A percentile compares a stretch with the other conserved stretches of the same genome.
Evolutionary conservation across 306 rosid species (phyloP).

Genomic region (Prinsepia uniflora): DNA sequence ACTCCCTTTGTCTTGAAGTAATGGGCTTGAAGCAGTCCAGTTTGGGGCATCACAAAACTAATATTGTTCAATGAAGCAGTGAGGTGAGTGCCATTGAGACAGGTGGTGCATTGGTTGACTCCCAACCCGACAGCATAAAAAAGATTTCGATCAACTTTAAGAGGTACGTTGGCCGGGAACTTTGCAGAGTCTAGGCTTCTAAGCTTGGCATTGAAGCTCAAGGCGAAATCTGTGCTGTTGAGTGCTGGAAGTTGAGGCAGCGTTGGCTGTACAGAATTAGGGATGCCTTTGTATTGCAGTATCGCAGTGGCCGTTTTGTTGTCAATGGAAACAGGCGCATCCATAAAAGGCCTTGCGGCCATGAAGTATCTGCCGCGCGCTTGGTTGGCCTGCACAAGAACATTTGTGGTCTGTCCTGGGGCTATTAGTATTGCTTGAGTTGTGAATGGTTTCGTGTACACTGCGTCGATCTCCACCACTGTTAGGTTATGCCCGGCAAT

Average conservation of each 20-base stretch:
- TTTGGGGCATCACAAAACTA: slow-evolving; percentile 30
- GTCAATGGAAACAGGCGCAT: slow-evolving; percentile 30
- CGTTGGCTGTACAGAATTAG: slow-evolving; percentile 19
- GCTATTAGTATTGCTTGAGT: slow-evolving; percentile 30
- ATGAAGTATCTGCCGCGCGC: slow-evolving; percentile 25
- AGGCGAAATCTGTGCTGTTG: slow-evolving; percentile 27
- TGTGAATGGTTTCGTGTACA: slow-evolving; percentile 34
- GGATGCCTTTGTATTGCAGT: slow-evolving; percentile 32
- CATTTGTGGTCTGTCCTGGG: slow-evolving; percentile 40
- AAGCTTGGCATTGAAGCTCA: slow-evolving; percentile 13
- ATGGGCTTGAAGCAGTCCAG: slow-evolving; percentile 39
- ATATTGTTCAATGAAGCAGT: slow-evolving; percentile 36
- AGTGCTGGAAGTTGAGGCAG: slow-evolving; percentile 30
- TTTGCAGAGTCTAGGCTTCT: slow-evolving; percentile 30
- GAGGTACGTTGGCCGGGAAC: slow-evolving; percentile 32
- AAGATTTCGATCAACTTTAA: slow-evolving; percentile 26
- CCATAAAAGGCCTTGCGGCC: slow-evolving; percentile 34
- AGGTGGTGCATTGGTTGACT: slow-evolving; percentile 24
- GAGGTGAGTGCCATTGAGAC: slow-evolving; percentile 29
- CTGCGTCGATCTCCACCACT: slow-evolving; percentile 37
- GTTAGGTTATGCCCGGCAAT: slow-evolving; percentile 31
- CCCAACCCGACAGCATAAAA: slow-evolving; percentile 33
- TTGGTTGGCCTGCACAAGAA: slow-evolving; percentile 29
- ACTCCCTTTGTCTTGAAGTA: slow-evolving; percentile 32
- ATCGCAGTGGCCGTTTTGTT: slow-evolving; percentile 30